Percentiles rank a stretch among this genome's conserved stretches.
phyloP scores from a whole-genome alignment of 2,329 filamentous ascomycete genomes.

The Penicillium nordicum region DNA sequence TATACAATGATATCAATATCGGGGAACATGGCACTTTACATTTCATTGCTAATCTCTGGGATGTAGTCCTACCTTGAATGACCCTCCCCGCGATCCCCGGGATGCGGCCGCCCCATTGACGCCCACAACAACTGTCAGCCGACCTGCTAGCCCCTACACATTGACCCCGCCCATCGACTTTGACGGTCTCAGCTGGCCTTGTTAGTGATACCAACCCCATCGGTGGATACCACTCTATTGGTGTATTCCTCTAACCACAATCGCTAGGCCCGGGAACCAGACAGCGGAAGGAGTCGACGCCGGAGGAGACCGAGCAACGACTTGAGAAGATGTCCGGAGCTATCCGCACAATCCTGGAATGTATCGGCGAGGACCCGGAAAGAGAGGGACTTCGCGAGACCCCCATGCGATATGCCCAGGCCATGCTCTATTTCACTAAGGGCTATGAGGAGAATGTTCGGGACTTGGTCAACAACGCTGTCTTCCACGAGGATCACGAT shows the following conservation, averaged over 20 bases:
- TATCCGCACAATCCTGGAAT: slow-evolving; percentile 62
- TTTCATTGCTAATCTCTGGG: slow-evolving; percentile 5
- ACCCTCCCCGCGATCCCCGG: slow-evolving; percentile 52
- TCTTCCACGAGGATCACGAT: slow-evolving; percentile 95
- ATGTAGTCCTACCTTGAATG: slow-evolving; percentile 38
- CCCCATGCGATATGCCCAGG: slow-evolving; percentile 87
- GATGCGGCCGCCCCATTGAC: slow-evolving; percentile 52
- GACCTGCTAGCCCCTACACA: slow-evolving; percentile 50
- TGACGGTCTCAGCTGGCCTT: slow-evolving; percentile 52
- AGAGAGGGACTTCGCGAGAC: slow-evolving; percentile 62
- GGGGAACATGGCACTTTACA: background rate
- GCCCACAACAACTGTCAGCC: slow-evolving; percentile 51
- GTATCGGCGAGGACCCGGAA: slow-evolving; percentile 63
- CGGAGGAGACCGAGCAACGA: slow-evolving; percentile 56
- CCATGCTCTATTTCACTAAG: slow-evolving; percentile 92
- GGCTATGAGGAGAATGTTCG: slow-evolving; percentile 93
- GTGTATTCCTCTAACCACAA: slow-evolving; percentile 11
- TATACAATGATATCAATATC: background rate
- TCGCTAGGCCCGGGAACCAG: slow-evolving; percentile 46
- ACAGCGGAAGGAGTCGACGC: slow-evolving; percentile 54
- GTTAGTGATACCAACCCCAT: slow-evolving; percentile 35
- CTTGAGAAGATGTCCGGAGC: slow-evolving; percentile 61
- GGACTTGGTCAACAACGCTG: slow-evolving; percentile 87
- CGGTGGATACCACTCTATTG: background rate
- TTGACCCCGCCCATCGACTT: slow-evolving; percentile 51